phyloP scores from a whole-genome alignment of 306 rosid species.

The Sechiopsis laciniata region DNA sequence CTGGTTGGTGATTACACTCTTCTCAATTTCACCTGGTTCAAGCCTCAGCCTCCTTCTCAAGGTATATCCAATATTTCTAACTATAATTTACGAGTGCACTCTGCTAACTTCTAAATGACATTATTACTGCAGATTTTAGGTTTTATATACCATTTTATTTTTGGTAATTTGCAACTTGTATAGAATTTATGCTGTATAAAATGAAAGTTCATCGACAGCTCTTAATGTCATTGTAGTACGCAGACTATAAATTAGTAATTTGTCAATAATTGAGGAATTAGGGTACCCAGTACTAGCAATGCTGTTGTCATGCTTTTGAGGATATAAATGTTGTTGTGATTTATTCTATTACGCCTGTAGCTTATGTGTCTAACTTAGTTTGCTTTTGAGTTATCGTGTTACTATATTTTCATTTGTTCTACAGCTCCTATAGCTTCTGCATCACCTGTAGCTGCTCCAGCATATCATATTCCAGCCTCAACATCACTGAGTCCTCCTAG shows the following conservation, averaged over 20 bases:
- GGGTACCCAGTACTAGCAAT: neutral
- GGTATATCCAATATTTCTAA: conserved; percentile 38
- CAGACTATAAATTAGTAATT: neutral
- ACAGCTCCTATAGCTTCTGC: conserved; percentile 58
- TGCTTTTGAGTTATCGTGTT: neutral
- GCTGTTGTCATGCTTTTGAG: conserved; percentile 6
- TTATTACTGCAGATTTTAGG: neutral
- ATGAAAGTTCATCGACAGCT: neutral
- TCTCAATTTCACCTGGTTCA: conserved; percentile 78
- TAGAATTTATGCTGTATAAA: conserved; percentile 4
- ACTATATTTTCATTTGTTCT: conserved; percentile 14
- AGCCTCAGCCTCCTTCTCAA: conserved; percentile 67
- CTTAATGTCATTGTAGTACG: neutral
- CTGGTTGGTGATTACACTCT: conserved; percentile 74
- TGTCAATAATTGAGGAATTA: neutral
- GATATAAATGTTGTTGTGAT: neutral
- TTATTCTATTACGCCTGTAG: neutral
- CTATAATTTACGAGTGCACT: conserved; percentile 10
- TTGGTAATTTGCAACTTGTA: neutral
- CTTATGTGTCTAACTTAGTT: conserved; percentile 18
- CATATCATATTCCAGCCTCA: conserved; percentile 35
- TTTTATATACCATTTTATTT: conserved; percentile 3
- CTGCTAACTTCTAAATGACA: neutral
- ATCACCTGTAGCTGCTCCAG: conserved; percentile 53
- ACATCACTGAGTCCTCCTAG: conserved; percentile 40